These are phyloP conservation scores for Leccinum imitatum DNA, from an alignment of 768 basidiomycete genomes.

Conservation along the genomic window DNA sequence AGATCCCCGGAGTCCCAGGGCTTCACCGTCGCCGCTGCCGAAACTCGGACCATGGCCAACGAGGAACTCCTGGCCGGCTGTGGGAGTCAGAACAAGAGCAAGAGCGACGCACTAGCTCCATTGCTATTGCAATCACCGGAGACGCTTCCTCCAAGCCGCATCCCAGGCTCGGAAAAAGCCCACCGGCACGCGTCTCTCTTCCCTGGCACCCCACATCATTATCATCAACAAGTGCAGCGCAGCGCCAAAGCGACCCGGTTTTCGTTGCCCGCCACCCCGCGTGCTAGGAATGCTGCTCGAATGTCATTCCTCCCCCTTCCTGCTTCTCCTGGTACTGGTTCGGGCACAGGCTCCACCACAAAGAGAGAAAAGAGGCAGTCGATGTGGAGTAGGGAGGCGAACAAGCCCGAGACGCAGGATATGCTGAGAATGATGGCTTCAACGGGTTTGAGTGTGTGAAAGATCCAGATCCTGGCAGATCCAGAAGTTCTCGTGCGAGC, in stretches of 20 bases:
- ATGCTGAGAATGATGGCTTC: constrained; percentile 15
- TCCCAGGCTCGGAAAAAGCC: background rate
- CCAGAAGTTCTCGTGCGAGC: background rate
- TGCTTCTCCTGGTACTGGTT: background rate
- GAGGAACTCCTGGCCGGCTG: background rate
- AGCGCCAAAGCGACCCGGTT: constrained; percentile 10
- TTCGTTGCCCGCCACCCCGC: constrained; percentile 17
- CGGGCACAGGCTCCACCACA: background rate
- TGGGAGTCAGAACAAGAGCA: background rate
- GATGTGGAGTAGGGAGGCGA: constrained; percentile 19
- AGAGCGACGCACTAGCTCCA: background rate
- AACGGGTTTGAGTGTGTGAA: background rate
- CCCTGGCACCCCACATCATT: background rate
- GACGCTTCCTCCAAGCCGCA: background rate
- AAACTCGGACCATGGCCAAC: background rate
- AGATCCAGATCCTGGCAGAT: background rate
- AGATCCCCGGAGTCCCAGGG: background rate
- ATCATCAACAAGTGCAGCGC: constrained; percentile 6
- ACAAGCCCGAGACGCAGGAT: constrained; percentile 24
- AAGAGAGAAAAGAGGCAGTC: constrained; percentile 18
- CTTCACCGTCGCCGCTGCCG: background rate
- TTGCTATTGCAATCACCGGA: background rate
- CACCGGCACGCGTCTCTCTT: constrained; percentile 16
- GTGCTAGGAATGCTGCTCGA: background rate
- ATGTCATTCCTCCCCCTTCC: background rate